These are phyloP conservation scores for Penicillium sp. DNA, from an alignment of 2,329 filamentous ascomycete genomes.

Conservation along the genomic window DNA sequence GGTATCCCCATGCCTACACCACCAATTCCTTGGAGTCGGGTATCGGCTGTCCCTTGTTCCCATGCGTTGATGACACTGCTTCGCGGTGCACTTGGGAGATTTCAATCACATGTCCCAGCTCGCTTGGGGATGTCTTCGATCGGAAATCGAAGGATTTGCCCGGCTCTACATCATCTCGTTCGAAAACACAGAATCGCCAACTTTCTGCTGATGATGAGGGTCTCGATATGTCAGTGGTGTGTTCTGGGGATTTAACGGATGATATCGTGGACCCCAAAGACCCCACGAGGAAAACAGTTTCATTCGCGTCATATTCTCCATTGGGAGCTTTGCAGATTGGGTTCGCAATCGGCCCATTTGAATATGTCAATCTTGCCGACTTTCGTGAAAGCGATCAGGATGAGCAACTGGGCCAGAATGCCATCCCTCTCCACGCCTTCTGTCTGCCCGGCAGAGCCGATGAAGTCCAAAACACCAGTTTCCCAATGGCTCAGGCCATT, in stretches of 20 bases:
- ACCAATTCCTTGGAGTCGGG: conserved; percentile 77
- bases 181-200: conserved; percentile 35
- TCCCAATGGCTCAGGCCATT: conserved; percentile 79
- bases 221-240: conserved; percentile 85
- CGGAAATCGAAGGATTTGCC: conserved; percentile 30
- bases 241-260: conserved; percentile 84
- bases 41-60: conserved; percentile 82
- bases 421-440: conserved; percentile 86
- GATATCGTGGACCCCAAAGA: conserved; percentile 77
- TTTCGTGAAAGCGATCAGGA: conserved; percentile 90
- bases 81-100: conserved; percentile 85
- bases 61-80: conserved; percentile 84
- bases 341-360: conserved; percentile 92
- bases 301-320: conserved; percentile 73
- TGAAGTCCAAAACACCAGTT: conserved; percentile 83
- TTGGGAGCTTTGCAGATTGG: conserved; percentile 87
- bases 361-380: conserved; percentile 85
- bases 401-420: conserved; percentile 83
- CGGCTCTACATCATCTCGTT: conserved; percentile 16
- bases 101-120: conserved; percentile 81
- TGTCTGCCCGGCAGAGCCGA: conserved; percentile 81
- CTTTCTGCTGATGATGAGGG: conserved; percentile 77
- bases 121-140: conserved; percentile 73
- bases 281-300: conserved; percentile 80
- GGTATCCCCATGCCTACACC: conserved; percentile 91